Evolutionary conservation across 78 protist species (phyloP).

Genomic region (Dictyostelium capitatum): DNA sequence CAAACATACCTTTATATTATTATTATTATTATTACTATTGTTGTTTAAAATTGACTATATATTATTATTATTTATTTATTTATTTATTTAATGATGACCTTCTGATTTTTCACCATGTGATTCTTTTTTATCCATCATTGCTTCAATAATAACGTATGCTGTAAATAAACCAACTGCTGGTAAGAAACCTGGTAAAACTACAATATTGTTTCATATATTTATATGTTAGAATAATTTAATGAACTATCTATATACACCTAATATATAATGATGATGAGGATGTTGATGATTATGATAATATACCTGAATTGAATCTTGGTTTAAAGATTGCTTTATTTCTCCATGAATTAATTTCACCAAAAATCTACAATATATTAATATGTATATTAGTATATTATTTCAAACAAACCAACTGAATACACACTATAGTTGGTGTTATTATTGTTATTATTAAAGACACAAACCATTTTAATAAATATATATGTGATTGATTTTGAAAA

Average conservation of each 20-base stretch:
- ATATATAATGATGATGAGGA: too few species aligned
- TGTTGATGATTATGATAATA: too few species aligned
- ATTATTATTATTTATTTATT: too few species aligned
- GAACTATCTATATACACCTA: too few species aligned
- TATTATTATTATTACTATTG: background rate
- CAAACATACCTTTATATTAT: background rate
- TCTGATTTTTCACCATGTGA: background rate
- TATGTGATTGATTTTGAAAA: too few species aligned
- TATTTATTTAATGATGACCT: background rate
- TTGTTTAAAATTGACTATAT: background rate
- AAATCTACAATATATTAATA: background rate
- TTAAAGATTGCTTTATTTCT: conserved; percentile 44
- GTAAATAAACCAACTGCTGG: conserved; percentile 75
- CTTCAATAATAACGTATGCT: conserved; percentile 33
- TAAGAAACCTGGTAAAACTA: conserved; percentile 61
- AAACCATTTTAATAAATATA: too few species aligned
- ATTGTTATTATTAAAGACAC: too few species aligned
- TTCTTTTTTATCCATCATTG: background rate
- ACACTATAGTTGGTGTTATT: too few species aligned
- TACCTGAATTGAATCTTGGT: conserved; percentile 44
- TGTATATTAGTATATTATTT: too few species aligned
- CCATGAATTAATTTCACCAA: conserved; percentile 69
- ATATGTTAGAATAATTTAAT: too few species aligned
- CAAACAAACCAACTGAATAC: too few species aligned
- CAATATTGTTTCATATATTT: too few species aligned